phyloP scores from a whole-genome alignment of 129 eudicot species.

The Centrapalus pauciflorus region DNA sequence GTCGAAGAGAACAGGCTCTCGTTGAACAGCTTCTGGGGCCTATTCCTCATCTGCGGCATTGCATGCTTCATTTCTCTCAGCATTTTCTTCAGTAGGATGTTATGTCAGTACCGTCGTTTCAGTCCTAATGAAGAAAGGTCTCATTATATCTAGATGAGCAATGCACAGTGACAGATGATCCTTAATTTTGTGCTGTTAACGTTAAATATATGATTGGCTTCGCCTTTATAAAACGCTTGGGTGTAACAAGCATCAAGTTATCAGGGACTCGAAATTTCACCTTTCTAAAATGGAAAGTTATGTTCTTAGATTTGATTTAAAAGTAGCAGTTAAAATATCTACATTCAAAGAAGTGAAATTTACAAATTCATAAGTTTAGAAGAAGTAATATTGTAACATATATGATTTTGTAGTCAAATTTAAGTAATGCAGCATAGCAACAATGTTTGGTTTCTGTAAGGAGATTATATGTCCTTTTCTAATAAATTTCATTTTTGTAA shows the following conservation, averaged over 20 bases:
- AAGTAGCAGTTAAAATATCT: too few relatives aligned
- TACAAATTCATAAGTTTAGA: too few relatives aligned
- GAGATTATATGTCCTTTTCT: too few relatives aligned
- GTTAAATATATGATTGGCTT: slow-evolving; percentile 38
- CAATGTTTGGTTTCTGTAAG: too few relatives aligned
- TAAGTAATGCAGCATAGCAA: too few relatives aligned
- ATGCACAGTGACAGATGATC: slow-evolving; percentile 15
- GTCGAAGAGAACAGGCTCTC: slow-evolving; percentile 46
- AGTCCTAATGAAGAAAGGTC: slow-evolving; percentile 31
- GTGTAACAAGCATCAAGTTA: slow-evolving; percentile 17
- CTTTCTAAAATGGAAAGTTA: too few relatives aligned
- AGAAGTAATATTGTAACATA: too few relatives aligned
- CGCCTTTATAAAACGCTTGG: slow-evolving; percentile 29
- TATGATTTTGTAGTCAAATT: too few relatives aligned
- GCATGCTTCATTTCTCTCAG: slow-evolving; percentile 41
- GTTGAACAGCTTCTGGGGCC: slow-evolving; percentile 60
- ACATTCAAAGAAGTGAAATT: too few relatives aligned
- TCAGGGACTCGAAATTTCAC: background rate
- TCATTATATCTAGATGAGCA: slow-evolving; percentile 21
- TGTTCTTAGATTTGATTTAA: too few relatives aligned
- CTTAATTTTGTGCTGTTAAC: slow-evolving; percentile 24
- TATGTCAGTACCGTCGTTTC: slow-evolving; percentile 39
- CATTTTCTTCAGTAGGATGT: slow-evolving; percentile 38
- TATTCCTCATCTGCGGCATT: slow-evolving; percentile 59
- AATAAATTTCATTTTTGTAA: too few relatives aligned